Evolutionary conservation across 805 yeast species (phyloP).

Genomic region (Monosporozyma aerobia): DNA sequence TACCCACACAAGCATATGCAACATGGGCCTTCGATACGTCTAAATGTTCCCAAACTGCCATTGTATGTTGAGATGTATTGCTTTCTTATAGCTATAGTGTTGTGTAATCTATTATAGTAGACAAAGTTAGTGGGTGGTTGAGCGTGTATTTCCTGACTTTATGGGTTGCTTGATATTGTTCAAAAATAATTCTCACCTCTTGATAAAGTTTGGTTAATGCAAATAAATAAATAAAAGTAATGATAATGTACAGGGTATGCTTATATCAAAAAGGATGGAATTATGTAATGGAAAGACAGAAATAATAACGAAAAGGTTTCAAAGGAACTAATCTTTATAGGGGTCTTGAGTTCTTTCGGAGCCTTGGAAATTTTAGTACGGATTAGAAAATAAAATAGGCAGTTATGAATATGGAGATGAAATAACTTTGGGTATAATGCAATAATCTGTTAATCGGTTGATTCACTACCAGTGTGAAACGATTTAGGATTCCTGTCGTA

Average conservation of each 20-base stretch:
- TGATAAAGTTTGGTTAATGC: neutral
- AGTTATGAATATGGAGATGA: neutral
- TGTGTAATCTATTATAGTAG: too few relatives aligned
- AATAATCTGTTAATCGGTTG: neutral
- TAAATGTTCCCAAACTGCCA: constrained; percentile 30
- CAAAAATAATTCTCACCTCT: neutral
- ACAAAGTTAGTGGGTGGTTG: neutral
- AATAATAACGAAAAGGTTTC: neutral
- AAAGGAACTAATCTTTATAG: neutral
- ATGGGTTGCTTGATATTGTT: neutral
- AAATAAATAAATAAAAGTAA: neutral
- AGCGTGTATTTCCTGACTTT: neutral
- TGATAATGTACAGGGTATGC: neutral
- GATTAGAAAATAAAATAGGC: neutral
- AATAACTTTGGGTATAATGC: neutral
- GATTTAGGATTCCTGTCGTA: neutral
- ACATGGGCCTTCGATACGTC: constrained; percentile 57
- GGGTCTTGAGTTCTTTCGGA: neutral
- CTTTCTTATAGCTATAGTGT: neutral
- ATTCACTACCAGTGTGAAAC: neutral
- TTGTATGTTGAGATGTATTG: neutral
- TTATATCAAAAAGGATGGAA: neutral
- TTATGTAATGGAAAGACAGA: neutral
- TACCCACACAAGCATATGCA: constrained; percentile 81
- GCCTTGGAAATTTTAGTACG: neutral